Conservation (phyloP, 1,139 yeast genomes). For the Geotrichum siamense region DNA sequence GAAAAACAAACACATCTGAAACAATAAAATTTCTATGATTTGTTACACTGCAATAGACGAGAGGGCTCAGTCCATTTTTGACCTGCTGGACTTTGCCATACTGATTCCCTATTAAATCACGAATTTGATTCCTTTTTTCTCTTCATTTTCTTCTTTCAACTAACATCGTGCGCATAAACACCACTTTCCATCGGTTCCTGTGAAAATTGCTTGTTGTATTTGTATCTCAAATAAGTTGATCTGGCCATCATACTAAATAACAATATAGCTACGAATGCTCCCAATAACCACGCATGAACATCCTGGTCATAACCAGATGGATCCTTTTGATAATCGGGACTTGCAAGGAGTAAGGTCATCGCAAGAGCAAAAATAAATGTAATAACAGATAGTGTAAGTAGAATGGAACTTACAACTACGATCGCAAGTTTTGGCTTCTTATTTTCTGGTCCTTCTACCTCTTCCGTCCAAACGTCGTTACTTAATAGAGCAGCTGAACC, state of each 20-base stretch:
- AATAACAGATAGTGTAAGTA: not conserved
- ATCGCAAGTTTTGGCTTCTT: not conserved
- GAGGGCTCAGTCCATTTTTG: no score
- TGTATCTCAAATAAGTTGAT: constrained; percentile 1
- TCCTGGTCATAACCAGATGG: not conserved
- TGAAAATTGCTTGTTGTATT: constrained; percentile 6
- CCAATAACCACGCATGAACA: not conserved
- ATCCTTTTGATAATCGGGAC: not conserved
- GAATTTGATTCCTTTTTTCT: no score
- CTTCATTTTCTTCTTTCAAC: no score
- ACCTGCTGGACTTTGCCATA: no score
- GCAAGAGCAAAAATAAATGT: not conserved
- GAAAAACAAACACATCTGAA: no score
- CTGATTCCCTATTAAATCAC: no score
- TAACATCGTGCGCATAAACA: constrained; percentile 1
- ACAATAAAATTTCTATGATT: no score
- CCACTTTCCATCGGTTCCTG: constrained; percentile 3
- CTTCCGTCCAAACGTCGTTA: constrained; percentile 5
- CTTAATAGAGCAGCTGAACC: constrained; percentile 7
- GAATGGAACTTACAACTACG: not conserved
- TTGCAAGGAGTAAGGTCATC: not conserved
- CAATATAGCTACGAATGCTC: not conserved
- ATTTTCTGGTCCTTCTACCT: constrained; percentile 1
- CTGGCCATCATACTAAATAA: not conserved
- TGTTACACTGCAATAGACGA: no score